Base-by-base conservation (phyloP, 2,329 filamentous ascomycete species). In the Chrysosporium keratinophilum region DNA sequence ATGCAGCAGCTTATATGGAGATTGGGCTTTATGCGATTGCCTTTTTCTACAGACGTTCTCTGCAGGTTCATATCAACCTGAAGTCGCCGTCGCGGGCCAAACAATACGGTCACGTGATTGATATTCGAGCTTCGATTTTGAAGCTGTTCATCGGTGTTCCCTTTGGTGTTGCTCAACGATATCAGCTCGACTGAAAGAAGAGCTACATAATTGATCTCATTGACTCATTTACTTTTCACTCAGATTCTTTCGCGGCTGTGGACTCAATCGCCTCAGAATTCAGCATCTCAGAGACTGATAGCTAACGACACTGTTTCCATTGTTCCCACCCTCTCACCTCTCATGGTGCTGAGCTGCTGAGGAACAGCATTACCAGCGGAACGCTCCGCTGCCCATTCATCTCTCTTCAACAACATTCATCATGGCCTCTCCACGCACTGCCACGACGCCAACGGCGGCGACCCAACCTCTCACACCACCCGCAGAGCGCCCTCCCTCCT, bases 391-490 rank as follows among this genome's bases (percentile, higher is more conserved):
- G 2, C 19, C 23, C 43, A n/a, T 23, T 35, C 48, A 12, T 33
- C 4, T 33, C 6, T 46, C 34, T 11, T 5, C 2, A 14, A n/a
- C 2, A 20, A 6, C 31, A 14, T 12, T 20, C n/a, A 11, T 28
- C n/a, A 57, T 57, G 56, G 50, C 56, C 12, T 57, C 56, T 7
- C 56, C 56, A 34, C 54, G 43, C 15, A 54, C 56, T 17, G 39
- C 50, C 41, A 19, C 50, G 28, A 53, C 49, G 19, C 58, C 64
- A 39, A 62, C 57, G 19, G 62, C 64, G 41, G 60, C 65, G 20
- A 65, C 64, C 5, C 70, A 71, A 58, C 70, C 72, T 42, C 63
- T 71, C 55, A 73, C 72, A 4, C 72, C 72, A 37, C 71, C 72
- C 4, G 70, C 71, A 44, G 72, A 74, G 60, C 64, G 60, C 39